Conservation (phyloP, 2,329 filamentous ascomycete species). For the Colletotrichum sp. region DNA sequence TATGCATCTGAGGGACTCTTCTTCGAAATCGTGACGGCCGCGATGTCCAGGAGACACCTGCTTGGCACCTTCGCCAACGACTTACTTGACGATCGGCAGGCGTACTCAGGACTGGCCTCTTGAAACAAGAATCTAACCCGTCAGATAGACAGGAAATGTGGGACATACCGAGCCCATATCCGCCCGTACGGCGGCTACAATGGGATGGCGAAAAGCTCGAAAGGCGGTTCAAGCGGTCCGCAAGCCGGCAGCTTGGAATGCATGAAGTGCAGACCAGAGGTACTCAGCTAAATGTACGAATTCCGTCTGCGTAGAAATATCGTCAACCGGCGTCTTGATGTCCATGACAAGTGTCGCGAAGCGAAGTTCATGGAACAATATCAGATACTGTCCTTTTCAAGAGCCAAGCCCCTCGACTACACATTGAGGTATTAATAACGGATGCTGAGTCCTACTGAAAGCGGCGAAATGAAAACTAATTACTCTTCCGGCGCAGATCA, state of each 20-base stretch:
- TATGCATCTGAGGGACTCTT: background rate
- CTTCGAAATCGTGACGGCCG: rapidly evolving
- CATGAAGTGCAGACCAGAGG: background rate
- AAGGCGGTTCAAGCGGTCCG: background rate
- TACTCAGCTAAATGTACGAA: background rate
- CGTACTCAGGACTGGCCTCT: background rate
- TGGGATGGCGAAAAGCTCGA: background rate
- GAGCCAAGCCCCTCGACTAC: no score
- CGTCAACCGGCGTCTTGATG: background rate
- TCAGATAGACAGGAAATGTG: background rate
- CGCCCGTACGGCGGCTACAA: background rate
- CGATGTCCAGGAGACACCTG: background rate
- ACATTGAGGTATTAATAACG: no score
- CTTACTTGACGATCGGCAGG: background rate
- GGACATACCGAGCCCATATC: background rate
- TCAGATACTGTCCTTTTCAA: background rate
- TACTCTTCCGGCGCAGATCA: no score
- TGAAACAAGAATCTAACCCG: background rate
- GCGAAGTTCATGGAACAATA: background rate
- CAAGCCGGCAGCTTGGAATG: background rate
- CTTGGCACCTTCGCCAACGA: background rate
- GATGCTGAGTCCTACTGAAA: no score
- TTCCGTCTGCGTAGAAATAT: background rate
- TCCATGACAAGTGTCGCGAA: background rate
- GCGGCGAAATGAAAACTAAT: no score